These are phyloP conservation scores for Vigna trinervia DNA, from an alignment of 306 rosid genomes.

Conservation along the genomic window DNA sequence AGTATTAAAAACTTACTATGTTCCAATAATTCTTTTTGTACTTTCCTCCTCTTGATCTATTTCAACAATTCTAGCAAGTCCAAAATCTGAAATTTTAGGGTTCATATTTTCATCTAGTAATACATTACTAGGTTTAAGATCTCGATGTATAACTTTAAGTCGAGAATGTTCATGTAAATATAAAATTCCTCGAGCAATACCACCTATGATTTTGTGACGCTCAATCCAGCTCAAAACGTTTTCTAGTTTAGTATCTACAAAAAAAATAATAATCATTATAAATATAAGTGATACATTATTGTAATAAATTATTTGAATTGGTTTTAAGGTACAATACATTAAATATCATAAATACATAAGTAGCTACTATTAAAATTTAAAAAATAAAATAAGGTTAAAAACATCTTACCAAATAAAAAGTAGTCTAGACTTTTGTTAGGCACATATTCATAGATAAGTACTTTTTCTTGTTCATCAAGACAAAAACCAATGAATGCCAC, in stretches of 20 bases:
- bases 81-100: slow-evolving; percentile 20
- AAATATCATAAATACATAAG: neutral
- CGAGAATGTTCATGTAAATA: slow-evolving; percentile 8
- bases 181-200: neutral
- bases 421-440: neutral
- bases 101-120: neutral
- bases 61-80: slow-evolving; percentile 27
- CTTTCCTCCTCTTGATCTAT: slow-evolving; percentile 8
- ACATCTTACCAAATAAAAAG: slow-evolving; percentile 6
- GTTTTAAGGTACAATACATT: too few species aligned
- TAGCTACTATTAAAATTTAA: neutral
- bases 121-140: slow-evolving; percentile 4
- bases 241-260: neutral
- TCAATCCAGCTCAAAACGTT: neutral
- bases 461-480: slow-evolving; percentile 10
- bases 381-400: neutral
- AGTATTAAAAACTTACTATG: slow-evolving; percentile 5
- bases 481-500: slow-evolving; percentile 14
- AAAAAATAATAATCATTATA: too few species aligned
- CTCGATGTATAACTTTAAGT: slow-evolving; percentile 6
- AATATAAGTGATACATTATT: too few species aligned
- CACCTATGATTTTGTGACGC: slow-evolving; percentile 6
- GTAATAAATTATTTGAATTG: too few species aligned
- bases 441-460: slow-evolving; percentile 15
- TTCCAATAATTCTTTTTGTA: neutral